Base-by-base conservation (phyloP, 2,329 filamentous ascomycete species). In the Pestalotiopsis sp. region DNA sequence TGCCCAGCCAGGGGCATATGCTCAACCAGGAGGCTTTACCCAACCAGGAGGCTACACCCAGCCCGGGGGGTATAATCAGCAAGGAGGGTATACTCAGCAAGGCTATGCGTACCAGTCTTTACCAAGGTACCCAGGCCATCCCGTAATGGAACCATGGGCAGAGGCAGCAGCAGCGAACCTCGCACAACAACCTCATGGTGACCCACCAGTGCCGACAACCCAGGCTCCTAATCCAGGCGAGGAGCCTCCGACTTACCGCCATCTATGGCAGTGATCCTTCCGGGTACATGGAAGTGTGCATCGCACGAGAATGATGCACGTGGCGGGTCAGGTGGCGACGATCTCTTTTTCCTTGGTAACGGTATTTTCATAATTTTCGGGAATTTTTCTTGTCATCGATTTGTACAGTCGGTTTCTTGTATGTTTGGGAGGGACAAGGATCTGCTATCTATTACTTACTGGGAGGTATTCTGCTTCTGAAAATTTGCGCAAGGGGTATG, bases 81-180 rank as follows among this genome's bases (percentile, higher is more conserved):
- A 52, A 31, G 27, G 27, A 7, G 27, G 27, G 6, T 31, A 31
- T 38, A 14, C 14, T 6, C 64, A 27, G 6, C 38, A 52, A n/a
- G 52, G 38, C 17, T 38, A 66, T 13, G 6, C n/a, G n/a, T 38
- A 20, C n/a, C 64, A 60, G 20, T 7, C 20, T 2, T 27, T 38
- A 31, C 52, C 56, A 12, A 60, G 36, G 13, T 39, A 41, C 49
- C 52, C 58, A n/a, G 64, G n/a, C 14, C 20, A 66, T 23, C 52
- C 36, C 13, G 52, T 49, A 5, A 56, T 60, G 45, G 56, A 60
- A 9, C 52, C 64, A 9, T 66, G 64, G 64, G 64, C 63, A 7
- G 63, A 66, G n/a, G 49, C 63, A 23, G 62, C 62, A 31, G 63
- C 52, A 20, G 45, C 64, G 7, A 57, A 66, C 57, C 31, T 49